Base-by-base conservation (phyloP, 495 filamentous ascomycete genomes). In the Talaromyces trachyspermus region DNA sequence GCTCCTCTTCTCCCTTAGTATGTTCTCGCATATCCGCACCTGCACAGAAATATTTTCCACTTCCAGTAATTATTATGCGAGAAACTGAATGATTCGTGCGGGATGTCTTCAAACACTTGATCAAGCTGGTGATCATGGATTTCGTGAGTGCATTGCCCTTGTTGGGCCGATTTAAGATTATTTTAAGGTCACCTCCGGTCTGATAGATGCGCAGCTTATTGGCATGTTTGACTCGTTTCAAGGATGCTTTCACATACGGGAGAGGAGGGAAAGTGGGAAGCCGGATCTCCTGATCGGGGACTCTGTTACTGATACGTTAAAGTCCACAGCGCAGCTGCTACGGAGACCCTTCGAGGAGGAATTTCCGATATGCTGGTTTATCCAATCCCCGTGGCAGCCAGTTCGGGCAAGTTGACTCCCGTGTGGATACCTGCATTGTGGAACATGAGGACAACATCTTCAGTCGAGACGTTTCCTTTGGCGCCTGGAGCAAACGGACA, bases 401-500 rank as follows among this genome's bases (percentile, higher is more conserved):
- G 44, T 30, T 57, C 53, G 0, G 50, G 1, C 1, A 72, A 49
- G 48, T 72, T 54, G 18, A 74, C 52, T 0, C 65, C 68, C 0
- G 71, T 72, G 3, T 51, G 33, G 15, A 74, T 52, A 0, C 68
- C 69, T 0, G 58, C 59, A 12, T 58, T 59, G 4, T 71, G 53
- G 19, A 74, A 68, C 54, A 68, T 66, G 24, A 62, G 60, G 1
- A 67, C 69, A 17, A 74, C 14, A 32, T 69, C 68, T 39, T 71
- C 69, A 0, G 64, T 64, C 2, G 68, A 60, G 3, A 71, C 62
- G 48, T 72, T 74, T 1, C 71, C 71, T 22, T 64, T 68, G 12
- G 71, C 71, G 6, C 71, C 71, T 7, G 66, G 65, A 4, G 69
- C 69, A 54, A 66, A 72, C 0, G 71, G 71, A 46, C 71, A 74